A percentile compares a stretch with the other conserved stretches of the same genome.
These are phyloP conservation scores for Candida maesae DNA, from an alignment of 805 yeast species.

Conservation along the genomic window DNA sequence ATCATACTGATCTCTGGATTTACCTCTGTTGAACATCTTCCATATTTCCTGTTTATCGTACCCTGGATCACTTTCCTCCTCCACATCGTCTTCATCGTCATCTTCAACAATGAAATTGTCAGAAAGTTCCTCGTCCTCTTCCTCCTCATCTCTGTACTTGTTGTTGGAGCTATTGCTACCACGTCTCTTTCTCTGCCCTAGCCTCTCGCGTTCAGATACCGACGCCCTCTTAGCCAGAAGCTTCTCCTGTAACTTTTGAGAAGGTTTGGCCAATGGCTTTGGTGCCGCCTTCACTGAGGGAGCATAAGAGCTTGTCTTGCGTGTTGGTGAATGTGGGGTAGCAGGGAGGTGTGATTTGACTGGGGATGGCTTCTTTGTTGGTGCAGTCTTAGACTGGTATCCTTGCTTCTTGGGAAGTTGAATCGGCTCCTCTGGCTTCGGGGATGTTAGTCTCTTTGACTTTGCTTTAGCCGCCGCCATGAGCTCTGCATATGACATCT, in stretches of 20 bases:
- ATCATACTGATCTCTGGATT: conserved; percentile 42
- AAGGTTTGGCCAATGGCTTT: conserved; percentile 49
- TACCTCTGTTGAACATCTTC: conserved; percentile 74
- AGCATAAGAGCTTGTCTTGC: conserved; percentile 1
- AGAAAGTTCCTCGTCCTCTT: conserved; percentile 3
- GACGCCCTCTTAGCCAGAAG: conserved; percentile 33
- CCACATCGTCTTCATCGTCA: conserved; percentile 26
- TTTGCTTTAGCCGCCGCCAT: conserved; percentile 54
- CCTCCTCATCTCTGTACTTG: conserved; percentile 41
- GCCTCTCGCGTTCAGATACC: conserved; percentile 13
- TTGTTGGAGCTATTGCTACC: conserved; percentile 29
- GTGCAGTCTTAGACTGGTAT: conserved; percentile 11
- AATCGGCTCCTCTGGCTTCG: conserved; percentile 7
- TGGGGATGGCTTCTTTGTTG: conserved; percentile 6
- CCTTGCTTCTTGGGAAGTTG: conserved; percentile 4
- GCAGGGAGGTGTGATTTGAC: neutral
- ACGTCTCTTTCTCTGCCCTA: conserved; percentile 3
- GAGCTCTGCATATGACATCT: conserved; percentile 50
- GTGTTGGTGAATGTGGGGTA: too few relatives aligned
- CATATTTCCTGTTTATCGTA: conserved; percentile 86
- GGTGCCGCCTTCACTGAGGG: conserved; percentile 8
- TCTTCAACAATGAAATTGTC: conserved; percentile 61
- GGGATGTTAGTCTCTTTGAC: conserved; percentile 14
- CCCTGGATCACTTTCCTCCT: conserved; percentile 34
- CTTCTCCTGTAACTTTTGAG: conserved; percentile 47